These are phyloP conservation scores for Blastobotrys parvus DNA, from an alignment of 805 yeast species.

Conservation along the genomic window DNA sequence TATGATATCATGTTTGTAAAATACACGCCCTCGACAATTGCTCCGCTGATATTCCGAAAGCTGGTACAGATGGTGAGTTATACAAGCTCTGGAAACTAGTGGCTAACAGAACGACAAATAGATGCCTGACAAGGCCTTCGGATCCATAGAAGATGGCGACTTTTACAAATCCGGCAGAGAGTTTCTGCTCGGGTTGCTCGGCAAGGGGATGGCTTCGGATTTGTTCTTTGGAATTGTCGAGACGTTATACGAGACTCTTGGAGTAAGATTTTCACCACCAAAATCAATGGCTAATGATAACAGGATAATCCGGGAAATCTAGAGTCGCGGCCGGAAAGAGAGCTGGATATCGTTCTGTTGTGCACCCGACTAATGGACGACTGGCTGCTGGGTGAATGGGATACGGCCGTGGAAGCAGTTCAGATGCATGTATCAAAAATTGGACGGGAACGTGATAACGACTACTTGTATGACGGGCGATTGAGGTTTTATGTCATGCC, in stretches of 20 bases:
- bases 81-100: too few species aligned
- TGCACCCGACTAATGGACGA: slow-evolving; percentile 11
- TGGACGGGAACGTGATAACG: slow-evolving; percentile 2
- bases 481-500: slow-evolving; percentile 6
- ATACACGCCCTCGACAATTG: slow-evolving; percentile 6
- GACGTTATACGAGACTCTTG: slow-evolving; percentile 4
- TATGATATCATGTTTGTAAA: too few species aligned
- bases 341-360: slow-evolving; percentile 10
- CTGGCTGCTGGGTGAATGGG: slow-evolving; percentile 14
- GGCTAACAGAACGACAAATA: too few species aligned
- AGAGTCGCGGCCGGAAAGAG: slow-evolving; percentile 4
- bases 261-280: slow-evolving; percentile 6
- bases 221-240: slow-evolving; percentile 11
- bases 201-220: slow-evolving; percentile 13
- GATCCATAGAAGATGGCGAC: slow-evolving; percentile 13
- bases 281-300: neutral
- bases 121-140: slow-evolving; percentile 13
- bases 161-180: slow-evolving; percentile 6
- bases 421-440: neutral
- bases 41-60: slow-evolving; percentile 12
- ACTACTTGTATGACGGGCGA: slow-evolving; percentile 5
- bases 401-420: neutral
- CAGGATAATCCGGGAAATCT: slow-evolving; percentile 5
- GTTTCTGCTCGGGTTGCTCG: slow-evolving; percentile 11
- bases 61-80: slow-evolving; percentile 11